A percentile compares a stretch with the other conserved stretches of the same genome.
These are phyloP conservation scores for Aspergillus spinulosporus DNA, from an alignment of 2,329 filamentous ascomycete genomes.

Conservation along the genomic window DNA sequence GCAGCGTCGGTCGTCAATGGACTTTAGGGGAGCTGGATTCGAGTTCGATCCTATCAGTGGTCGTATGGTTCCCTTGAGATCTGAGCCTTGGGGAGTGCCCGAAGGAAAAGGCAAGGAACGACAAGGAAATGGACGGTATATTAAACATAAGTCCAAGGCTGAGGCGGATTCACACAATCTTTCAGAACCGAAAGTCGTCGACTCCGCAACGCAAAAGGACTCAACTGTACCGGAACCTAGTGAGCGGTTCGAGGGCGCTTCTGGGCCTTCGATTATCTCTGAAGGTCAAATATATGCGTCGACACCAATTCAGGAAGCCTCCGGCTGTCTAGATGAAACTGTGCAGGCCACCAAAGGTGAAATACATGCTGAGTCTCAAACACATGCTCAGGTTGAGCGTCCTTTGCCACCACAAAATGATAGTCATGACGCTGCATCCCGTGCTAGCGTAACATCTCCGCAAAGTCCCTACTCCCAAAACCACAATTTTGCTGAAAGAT, in stretches of 20 bases:
- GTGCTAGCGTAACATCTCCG: neutral
- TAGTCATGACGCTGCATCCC: neutral
- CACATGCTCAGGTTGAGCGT: neutral
- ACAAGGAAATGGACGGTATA: too few species aligned
- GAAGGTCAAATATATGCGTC: neutral
- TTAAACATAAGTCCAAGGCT: neutral
- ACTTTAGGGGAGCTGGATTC: conserved; percentile 9
- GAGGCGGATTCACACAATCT: too few species aligned
- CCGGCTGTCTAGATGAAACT: neutral
- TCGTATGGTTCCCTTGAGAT: conserved; percentile 36
- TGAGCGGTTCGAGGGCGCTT: neutral
- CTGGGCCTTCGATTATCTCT: neutral
- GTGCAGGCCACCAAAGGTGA: neutral
- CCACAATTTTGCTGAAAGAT: neutral
- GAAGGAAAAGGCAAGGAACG: too few species aligned
- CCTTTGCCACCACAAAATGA: neutral
- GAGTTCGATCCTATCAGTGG: conserved; percentile 47
- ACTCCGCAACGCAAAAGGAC: neutral
- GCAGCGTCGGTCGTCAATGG: neutral
- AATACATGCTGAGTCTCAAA: neutral
- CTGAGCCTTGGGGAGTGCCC: neutral
- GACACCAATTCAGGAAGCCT: neutral
- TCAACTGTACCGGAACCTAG: neutral
- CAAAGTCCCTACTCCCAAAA: neutral
- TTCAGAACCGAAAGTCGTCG: neutral